phyloP scores from a whole-genome alignment of 495 filamentous ascomycete species.

The Jackrogersella multiformis region DNA sequence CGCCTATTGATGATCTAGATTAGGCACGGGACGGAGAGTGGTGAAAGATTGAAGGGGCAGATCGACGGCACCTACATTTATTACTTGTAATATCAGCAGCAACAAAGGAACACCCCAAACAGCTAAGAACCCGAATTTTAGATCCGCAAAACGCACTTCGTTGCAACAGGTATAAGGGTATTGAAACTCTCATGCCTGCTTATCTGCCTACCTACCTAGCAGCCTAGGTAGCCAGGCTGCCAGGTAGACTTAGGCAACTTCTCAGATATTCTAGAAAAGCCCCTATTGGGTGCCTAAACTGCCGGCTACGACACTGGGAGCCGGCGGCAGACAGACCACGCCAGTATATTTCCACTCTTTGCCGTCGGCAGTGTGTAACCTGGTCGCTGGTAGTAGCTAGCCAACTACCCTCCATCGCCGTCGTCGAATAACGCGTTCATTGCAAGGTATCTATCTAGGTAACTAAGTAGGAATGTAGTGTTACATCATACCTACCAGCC shows the following conservation, averaged over 20 bases:
- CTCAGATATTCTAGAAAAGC: neutral
- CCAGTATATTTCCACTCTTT: neutral
- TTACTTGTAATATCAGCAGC: slow-evolving; percentile 1
- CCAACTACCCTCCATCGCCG: slow-evolving; percentile 14
- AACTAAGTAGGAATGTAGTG: slow-evolving; percentile 1
- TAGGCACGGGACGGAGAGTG: slow-evolving; percentile 7
- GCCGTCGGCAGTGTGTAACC: slow-evolving; percentile 1
- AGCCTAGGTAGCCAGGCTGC: too few relatives aligned
- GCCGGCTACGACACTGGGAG: neutral
- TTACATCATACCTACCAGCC: slow-evolving; percentile 13
- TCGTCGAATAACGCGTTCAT: neutral
- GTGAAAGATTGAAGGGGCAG: neutral
- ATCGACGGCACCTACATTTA: slow-evolving; percentile 4
- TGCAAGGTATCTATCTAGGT: neutral
- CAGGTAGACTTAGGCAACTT: too few relatives aligned
- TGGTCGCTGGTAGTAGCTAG: slow-evolving; percentile 14
- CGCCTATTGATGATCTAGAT: slow-evolving; percentile 22
- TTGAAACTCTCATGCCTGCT: neutral
- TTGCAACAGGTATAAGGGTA: too few relatives aligned
- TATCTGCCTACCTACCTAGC: neutral
- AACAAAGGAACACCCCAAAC: neutral
- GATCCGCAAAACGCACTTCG: neutral
- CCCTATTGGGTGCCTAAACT: slow-evolving; percentile 5
- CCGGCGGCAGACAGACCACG: neutral
- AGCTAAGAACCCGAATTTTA: neutral